Base-by-base conservation (phyloP, 495 filamentous ascomycete species). In the Xylaria scruposa region DNA sequence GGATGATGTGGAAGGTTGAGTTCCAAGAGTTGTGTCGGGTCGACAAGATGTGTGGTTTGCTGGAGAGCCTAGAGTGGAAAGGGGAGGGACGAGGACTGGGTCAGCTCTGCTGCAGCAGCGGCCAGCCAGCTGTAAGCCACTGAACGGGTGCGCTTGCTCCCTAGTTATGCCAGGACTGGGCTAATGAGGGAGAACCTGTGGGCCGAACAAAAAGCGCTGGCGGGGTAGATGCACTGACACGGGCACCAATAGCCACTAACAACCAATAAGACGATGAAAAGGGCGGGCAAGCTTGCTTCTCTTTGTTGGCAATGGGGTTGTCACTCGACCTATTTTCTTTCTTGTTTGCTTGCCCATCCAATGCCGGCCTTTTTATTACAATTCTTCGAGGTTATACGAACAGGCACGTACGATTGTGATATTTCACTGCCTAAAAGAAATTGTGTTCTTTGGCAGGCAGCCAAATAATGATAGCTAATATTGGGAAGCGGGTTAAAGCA, bases 1-100 rank as follows among this genome's bases (percentile, higher is more conserved):
- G 79, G 79, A 83, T 80, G 79, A 76, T 82, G 82, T 81, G 81
- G 83, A 81, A 84, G 81, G 80, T 73, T 85, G 85, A 81, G 82
- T 85, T 86, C 83, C 81, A 84, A 84, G 83, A 85, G 80, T 76
- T 79, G 75, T 78, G 76, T 78, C 76, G 74, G 74, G 75, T 71
- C 70, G 54, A 71, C 61, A 59, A 72, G 66, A 72, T 68, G 62
- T 71, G 70, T 71, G 69, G 69, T 54, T 71, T 70, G 59, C 62
- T 60, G 33, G 79, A 75, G 77, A 73, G 75, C 38, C 29, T 17
- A 24, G 59, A 44, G 71, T 72, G 73, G 72, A 75, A 75, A 76
- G 73, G 75, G 77, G 76, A 77, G 75, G 73, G 76, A 74, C 75
- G 75, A 76, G 71, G 75, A 65, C 60, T 65, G 68, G 68, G 68